Evolutionary conservation across 106 monocot genomes (phyloP), one percentile per base, ranked within the genome.

Genomic region (Dioscorea zingiberensis): DNA sequence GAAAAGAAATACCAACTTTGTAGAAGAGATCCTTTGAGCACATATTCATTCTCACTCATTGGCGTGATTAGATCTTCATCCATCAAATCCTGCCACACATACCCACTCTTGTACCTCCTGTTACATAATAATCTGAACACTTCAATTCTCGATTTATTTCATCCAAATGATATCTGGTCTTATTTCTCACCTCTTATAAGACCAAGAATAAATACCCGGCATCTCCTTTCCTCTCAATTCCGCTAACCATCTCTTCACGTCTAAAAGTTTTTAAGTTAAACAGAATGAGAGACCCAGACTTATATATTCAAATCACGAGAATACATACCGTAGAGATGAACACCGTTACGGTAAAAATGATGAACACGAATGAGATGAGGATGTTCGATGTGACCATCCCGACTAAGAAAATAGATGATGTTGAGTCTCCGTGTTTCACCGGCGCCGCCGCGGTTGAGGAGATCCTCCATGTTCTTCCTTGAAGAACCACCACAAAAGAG

Each of bases 31-130:
- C 90, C 90, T 44, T 83, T 83, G 59, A 91, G 78, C 2, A 91
- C 78, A 64, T 83, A 91, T 61, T 91, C 90, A 62, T 80, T 73
- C 62, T 83, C 86, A 32, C 79, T 69, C 66, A 81, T 38, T 0
- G 90, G 83, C 0, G 86, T 86, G 64, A 91, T 86, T 21, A 83
- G 73, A 65, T 91, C 86, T 32, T 83, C 86, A 18, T 86, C 83
- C 71, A 14, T 71, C 19, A 86, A 17, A 54, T 91, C 90, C 70
- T 86, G 86, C 90, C 90, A 91, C 18, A 91, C 78, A 26, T 76
- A 86, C 14, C 80, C 81, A 1, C 58, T 57, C 57, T 68, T 86
- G 67, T 91, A 91, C 56, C 68, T 48, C 81, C 86, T 91, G 38
- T 38, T 38, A 38, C 10, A 38, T 38, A 38, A 38, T 38, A n/a